Base-by-base conservation (phyloP, 495 filamentous ascomycete species). In the Hyphodiscus hymeniophilus region DNA sequence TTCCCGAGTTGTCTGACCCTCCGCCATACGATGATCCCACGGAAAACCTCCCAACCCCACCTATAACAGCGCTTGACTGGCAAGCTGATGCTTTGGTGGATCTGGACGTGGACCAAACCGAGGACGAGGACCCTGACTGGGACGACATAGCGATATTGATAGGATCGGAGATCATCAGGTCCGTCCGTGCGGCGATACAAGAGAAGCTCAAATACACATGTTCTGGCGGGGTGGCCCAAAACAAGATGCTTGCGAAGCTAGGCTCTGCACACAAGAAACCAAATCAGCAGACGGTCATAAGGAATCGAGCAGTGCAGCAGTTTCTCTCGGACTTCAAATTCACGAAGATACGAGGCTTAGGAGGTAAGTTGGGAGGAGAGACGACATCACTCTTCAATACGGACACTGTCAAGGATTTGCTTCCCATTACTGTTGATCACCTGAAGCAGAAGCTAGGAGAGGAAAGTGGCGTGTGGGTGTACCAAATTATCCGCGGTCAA, bases 161-260 rank as follows among this genome's bases (percentile, higher is more conserved):
- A 48, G 90, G 85, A 0, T 85, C 88, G 7, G 88, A 95, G 60
- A 91, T 97, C 55, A 82, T 94, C 30, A 76, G 85, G n/a, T 69
- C 76, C 36, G 72, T 96, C 21, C 75, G 92, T 20, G 67, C 65
- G 8, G 69, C 74, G 22, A 76, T 97, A 26, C 76, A 74, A 58
- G 73, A 80, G 34, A 63, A 73, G 38, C 64, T 95, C 21, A 77
- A 79, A 38, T 97, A 97, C 61, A 96, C 91, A 13, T 95, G 88
- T 65, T 91, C 88, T 20, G 92, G 76, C 1, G 92, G 92, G 6
- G 70, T 98, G 54, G 84, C 89, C 13, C 75, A 75, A 24, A 97
- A 96, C 67, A 98, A 95, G 64, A 89, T 95, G 81, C 75, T 97
- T 49, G 87, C 89, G 39, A 98, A 97, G 68, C 70, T 97, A 42